A percentile compares a stretch with the other conserved stretches of the same genome.
These are phyloP conservation scores for Ceratobasidium sp. DNA, from an alignment of 1,284 basidiomycete species.

Conservation along the genomic window DNA sequence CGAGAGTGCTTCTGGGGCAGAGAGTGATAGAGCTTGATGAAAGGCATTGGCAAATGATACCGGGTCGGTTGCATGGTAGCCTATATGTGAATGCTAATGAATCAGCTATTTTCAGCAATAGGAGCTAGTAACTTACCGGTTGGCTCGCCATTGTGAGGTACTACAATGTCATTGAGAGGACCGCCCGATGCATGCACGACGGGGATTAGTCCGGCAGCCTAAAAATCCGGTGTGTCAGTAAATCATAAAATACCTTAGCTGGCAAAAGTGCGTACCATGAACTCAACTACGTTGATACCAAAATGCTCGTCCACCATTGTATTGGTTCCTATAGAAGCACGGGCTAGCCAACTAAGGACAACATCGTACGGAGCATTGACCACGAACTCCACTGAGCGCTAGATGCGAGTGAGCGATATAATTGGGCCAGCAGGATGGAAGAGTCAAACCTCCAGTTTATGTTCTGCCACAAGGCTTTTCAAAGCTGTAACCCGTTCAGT, in stretches of 20 bases:
- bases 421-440: constrained; percentile 11
- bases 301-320: constrained; percentile 99
- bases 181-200: constrained; percentile 94
- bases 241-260: background rate
- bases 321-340: constrained; percentile 86
- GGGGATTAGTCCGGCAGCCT: constrained; percentile 95
- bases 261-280: constrained; percentile 75
- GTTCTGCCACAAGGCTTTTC: constrained; percentile 65
- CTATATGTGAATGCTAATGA: constrained; percentile 53
- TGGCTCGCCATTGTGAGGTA: constrained; percentile 73
- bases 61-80: constrained; percentile 82
- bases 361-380: constrained; percentile 84
- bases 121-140: constrained; percentile 64
- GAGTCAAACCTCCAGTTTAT: constrained; percentile 71
- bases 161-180: constrained; percentile 90
- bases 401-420: constrained; percentile 4
- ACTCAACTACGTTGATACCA: constrained; percentile 98
- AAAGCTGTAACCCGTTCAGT: constrained; percentile 73
- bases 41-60: constrained; percentile 78
- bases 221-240: constrained; percentile 29
- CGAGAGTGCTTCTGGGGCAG: constrained; percentile 63
- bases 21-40: constrained; percentile 70
- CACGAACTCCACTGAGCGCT: constrained; percentile 80
- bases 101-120: background rate
- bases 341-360: constrained; percentile 74